These are phyloP conservation scores for Trametopsis cervina DNA, from an alignment of 768 basidiomycete species.

Conservation along the genomic window DNA sequence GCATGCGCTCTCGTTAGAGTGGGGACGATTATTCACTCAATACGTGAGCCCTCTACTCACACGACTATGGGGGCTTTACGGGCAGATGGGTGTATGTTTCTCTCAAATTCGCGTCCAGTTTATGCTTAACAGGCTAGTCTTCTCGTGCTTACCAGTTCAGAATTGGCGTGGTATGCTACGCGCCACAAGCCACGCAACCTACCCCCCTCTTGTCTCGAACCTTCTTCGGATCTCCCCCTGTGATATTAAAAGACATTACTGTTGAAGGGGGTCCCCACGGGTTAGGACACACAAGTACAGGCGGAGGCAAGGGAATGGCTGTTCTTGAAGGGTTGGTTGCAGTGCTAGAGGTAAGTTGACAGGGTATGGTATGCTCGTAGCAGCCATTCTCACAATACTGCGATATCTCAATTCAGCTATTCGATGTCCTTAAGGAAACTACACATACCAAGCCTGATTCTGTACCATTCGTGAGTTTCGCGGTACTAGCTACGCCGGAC, in stretches of 20 bases:
- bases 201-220: slow-evolving; percentile 48
- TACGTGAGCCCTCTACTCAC: slow-evolving; percentile 48
- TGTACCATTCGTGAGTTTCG: not conserved
- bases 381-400: not conserved
- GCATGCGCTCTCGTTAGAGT: slow-evolving; percentile 43
- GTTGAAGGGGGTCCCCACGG: too few relatives aligned
- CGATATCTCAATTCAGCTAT: slow-evolving; percentile 28
- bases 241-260: too few relatives aligned
- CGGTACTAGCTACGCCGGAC: slow-evolving; percentile 1
- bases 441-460: not conserved
- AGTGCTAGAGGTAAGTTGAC: slow-evolving; percentile 50
- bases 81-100: slow-evolving; percentile 28
- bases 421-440: slow-evolving; percentile 26
- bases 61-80: slow-evolving; percentile 40
- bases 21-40: slow-evolving; percentile 36
- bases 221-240: slow-evolving; percentile 51
- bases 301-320: slow-evolving; percentile 43
- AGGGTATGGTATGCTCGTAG: not conserved
- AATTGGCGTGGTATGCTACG: slow-evolving; percentile 58
- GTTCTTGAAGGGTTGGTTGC: slow-evolving; percentile 67
- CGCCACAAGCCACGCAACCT: slow-evolving; percentile 46
- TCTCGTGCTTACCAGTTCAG: slow-evolving; percentile 24
- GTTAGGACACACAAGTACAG: slow-evolving; percentile 47
- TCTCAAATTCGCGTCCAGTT: not conserved
- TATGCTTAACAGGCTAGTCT: slow-evolving; percentile 16